Percentiles rank a stretch among this genome's conserved stretches.
Conservation (phyloP, 2,329 filamentous ascomycete genomes). For the Aspergillus neotritici region DNA sequence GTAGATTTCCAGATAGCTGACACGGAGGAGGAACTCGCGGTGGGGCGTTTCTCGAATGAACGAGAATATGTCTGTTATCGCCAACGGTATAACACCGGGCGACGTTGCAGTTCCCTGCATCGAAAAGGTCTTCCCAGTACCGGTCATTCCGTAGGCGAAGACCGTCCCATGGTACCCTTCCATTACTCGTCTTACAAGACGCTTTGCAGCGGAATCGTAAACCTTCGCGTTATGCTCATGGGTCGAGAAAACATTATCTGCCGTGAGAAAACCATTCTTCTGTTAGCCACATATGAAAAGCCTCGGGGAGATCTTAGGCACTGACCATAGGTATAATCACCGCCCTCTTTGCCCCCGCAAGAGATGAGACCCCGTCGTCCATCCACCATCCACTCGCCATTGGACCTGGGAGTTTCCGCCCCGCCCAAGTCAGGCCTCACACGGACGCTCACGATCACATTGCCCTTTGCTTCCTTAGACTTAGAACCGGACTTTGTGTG, state of each 20-base stretch:
- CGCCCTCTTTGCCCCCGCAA: conserved; percentile 81
- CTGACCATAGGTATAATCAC: conserved; percentile 87
- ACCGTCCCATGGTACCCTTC: conserved; percentile 98
- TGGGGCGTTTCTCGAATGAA: conserved; percentile 97
- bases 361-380: conserved; percentile 74
- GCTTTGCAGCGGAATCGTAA: conserved; percentile 90
- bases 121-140: conserved; percentile 97
- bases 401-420: conserved; percentile 57
- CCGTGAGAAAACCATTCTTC: not conserved
- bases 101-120: conserved; percentile 98
- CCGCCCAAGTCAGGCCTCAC: conserved; percentile 72
- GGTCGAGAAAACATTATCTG: conserved; percentile 94
- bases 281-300: not conserved
- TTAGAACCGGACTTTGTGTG: conserved; percentile 28
- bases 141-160: conserved; percentile 98
- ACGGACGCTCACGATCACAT: conserved; percentile 90
- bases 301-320: not conserved
- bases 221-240: conserved; percentile 92
- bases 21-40: conserved; percentile 85
- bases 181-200: conserved; percentile 93
- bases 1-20: conserved; percentile 98
- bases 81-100: conserved; percentile 91
- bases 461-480: conserved; percentile 74
- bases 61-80: conserved; percentile 98
- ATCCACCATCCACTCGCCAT: conserved; percentile 90